A percentile compares a stretch with the other conserved stretches of the same genome.
phyloP scores from a whole-genome alignment of 2,329 filamentous ascomycete genomes.

The Calonectria multiphialidica region DNA sequence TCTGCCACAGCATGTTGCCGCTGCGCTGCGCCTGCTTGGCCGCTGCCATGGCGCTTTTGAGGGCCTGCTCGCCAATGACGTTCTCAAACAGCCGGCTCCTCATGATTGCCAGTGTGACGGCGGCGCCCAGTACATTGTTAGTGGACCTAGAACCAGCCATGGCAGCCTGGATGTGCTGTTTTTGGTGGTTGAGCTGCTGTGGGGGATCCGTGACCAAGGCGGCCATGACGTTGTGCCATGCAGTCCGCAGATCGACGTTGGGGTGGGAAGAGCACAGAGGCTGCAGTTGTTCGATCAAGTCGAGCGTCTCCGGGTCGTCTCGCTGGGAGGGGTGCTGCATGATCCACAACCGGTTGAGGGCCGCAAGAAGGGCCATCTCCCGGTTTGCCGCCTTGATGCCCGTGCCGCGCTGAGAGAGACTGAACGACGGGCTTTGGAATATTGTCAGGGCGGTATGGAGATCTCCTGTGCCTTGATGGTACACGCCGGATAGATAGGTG shows the following conservation, averaged over 20 bases:
- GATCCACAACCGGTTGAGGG: slow-evolving; percentile 79
- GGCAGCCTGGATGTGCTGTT: slow-evolving; percentile 81
- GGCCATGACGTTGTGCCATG: slow-evolving; percentile 81
- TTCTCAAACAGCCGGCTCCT: slow-evolving; percentile 84
- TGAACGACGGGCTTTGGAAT: slow-evolving; percentile 73
- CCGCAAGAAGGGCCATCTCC: slow-evolving; percentile 75
- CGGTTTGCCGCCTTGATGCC: slow-evolving; percentile 64
- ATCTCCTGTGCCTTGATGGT: slow-evolving; percentile 82
- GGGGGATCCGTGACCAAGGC: slow-evolving; percentile 72
- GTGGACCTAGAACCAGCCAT: slow-evolving; percentile 77
- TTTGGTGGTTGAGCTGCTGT: slow-evolving; percentile 80
- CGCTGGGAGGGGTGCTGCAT: slow-evolving; percentile 72
- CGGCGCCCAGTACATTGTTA: slow-evolving; percentile 83
- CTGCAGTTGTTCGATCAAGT: slow-evolving; percentile 74
- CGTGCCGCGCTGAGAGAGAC: slow-evolving; percentile 50
- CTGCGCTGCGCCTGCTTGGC: slow-evolving; percentile 76
- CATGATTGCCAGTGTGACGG: slow-evolving; percentile 88
- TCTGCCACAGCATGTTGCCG: slow-evolving; percentile 81
- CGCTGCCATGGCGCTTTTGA: slow-evolving; percentile 80
- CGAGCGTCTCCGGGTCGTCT: slow-evolving; percentile 68
- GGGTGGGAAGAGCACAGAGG: slow-evolving; percentile 76
- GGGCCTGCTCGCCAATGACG: slow-evolving; percentile 83
- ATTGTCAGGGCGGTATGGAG: slow-evolving; percentile 75
- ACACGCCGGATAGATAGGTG: slow-evolving; percentile 80
- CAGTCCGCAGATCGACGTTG: slow-evolving; percentile 81